Conservation (phyloP, 2,329 filamentous ascomycete genomes). For the Pseudogymnoascus sp. region DNA sequence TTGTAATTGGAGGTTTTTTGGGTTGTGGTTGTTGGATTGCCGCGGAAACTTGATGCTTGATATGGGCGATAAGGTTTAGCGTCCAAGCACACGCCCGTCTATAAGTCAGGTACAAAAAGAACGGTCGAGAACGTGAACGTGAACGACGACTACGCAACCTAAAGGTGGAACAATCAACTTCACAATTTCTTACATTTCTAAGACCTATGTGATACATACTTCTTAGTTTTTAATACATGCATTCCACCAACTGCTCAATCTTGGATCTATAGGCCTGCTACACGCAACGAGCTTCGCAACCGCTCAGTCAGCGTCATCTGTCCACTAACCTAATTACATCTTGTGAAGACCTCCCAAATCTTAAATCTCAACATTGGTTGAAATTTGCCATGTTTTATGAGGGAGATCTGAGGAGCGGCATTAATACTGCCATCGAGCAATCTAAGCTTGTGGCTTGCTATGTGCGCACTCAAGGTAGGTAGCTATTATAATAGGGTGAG, state of each 20-base stretch:
- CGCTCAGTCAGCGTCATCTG: background rate
- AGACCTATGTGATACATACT: background rate
- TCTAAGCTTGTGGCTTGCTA: constrained; percentile 79
- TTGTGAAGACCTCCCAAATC: background rate
- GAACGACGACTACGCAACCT: background rate
- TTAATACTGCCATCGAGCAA: constrained; percentile 65
- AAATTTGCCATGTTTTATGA: constrained; percentile 64
- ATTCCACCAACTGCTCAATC: background rate
- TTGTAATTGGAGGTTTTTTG: constrained; percentile 2
- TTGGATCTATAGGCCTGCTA: background rate
- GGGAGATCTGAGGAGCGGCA: constrained; percentile 74
- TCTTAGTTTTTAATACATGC: background rate
- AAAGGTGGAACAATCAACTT: background rate
- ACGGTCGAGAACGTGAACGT: background rate
- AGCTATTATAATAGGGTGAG: background rate
- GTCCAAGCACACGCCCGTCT: background rate
- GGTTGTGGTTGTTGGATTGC: background rate
- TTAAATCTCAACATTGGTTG: background rate
- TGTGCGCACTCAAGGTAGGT: constrained; percentile 55
- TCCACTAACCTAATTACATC: background rate
- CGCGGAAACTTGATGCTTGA: constrained; percentile 1
- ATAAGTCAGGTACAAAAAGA: background rate
- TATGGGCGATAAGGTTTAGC: constrained; percentile 8
- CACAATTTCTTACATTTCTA: background rate
- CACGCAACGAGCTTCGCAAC: background rate